Conservation (phyloP, 768 basidiomycete species). For the Pisolithus orientalis region DNA sequence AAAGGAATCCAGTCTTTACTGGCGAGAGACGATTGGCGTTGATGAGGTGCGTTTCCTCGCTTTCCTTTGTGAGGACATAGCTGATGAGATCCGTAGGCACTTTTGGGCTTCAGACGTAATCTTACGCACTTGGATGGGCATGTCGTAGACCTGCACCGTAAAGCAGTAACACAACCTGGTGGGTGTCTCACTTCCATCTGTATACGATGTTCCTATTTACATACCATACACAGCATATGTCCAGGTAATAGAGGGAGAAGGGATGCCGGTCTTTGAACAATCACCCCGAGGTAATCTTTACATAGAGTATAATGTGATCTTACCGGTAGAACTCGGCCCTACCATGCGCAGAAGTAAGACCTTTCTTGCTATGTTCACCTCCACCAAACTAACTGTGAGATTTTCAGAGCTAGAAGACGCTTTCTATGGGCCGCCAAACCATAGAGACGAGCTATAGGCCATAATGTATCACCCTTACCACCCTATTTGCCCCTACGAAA, state of each 20-base stretch:
- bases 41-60: constrained; percentile 56
- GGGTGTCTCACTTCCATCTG: constrained; percentile 7
- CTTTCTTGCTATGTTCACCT: neutral
- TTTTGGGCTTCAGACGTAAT: constrained; percentile 94
- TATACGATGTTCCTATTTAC: neutral
- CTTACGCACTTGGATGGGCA: constrained; percentile 91
- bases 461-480: neutral
- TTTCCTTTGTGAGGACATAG: neutral
- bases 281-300: constrained; percentile 72
- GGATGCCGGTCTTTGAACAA: constrained; percentile 72
- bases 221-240: constrained; percentile 58
- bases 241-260: constrained; percentile 80
- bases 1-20: constrained; percentile 88
- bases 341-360: constrained; percentile 70
- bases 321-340: constrained; percentile 67
- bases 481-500: too few species aligned
- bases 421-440: constrained; percentile 37
- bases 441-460: constrained; percentile 37
- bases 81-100: constrained; percentile 47
- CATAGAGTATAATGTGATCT: constrained; percentile 88
- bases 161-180: constrained; percentile 91
- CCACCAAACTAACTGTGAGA: constrained; percentile 7
- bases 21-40: constrained; percentile 85
- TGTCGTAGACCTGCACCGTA: constrained; percentile 58
- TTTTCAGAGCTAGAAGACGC: constrained; percentile 42